Evolutionary conservation across 1,284 basidiomycete species (phyloP), one percentile per base, ranked within the genome.

Genomic region (Ganoderma meredithae): DNA sequence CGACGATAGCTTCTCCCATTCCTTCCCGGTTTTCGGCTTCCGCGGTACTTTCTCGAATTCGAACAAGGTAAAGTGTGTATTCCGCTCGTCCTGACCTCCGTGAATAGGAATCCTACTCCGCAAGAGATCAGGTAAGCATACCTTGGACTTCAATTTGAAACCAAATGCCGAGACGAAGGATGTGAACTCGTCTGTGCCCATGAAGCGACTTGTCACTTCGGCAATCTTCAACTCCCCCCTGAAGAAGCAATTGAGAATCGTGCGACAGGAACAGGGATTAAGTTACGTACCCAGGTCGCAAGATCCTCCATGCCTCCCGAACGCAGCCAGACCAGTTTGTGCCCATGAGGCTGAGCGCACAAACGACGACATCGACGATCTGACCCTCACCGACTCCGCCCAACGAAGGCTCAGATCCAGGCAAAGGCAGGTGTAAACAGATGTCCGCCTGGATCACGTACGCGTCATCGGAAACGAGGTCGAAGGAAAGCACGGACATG

Each of bases 281-380:
- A n/a, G 9, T n/a, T 31, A 85, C 92, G 77, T 76, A 97, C 96
- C 88, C 89, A 15, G 85, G 80, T 77, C 90, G 92, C 52, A 99
- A 83, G 40, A 99, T 88, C 68, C 98, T 84, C 86, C 94, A 94
- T 3, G 94, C 94, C 79, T 99, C 97, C 40, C 93, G 85, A 44
- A 99, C 86, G 78, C 95, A 96, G 31, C 86, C 87, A 17, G 95
- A 87, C 98, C 98, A 99, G 79, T 99, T 98, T 12, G 92, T 95
- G 44, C 95, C 95, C 98, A 99, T 99, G 69, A 99, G 83, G 76
- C 95, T 97, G 69, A 99, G 84, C 53, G 96, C 95, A 78, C 96
- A 99, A 36, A 99, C 92, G 1, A 91, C 96, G 6, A 95, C 91
- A 77, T 99, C 97, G 3, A 95, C 95, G 6, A 98, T 80, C 71